These are phyloP conservation scores for Phytophthora macrochlamydospora DNA, from an alignment of 352 stramenopile genomes.

Conservation along the genomic window DNA sequence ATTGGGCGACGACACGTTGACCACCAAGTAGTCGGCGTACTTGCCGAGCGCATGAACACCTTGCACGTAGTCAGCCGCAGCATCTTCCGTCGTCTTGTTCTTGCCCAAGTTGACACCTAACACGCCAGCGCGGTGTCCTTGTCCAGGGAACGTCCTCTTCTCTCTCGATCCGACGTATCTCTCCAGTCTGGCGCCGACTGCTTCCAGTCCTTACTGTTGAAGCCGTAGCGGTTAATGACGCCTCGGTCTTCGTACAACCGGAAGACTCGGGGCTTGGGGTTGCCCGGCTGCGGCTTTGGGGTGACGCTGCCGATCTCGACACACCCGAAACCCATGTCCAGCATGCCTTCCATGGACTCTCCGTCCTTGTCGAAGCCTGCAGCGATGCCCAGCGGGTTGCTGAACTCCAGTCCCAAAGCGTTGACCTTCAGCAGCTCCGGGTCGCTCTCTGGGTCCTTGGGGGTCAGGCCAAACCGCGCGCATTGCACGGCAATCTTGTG, in stretches of 20 bases:
- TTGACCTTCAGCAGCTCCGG: constrained; percentile 58
- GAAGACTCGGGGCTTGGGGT: constrained; percentile 97
- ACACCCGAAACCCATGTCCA: constrained; percentile 95
- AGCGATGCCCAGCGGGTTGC: constrained; percentile 94
- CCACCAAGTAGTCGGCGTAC: constrained; percentile 97
- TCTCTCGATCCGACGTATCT: constrained; percentile 53
- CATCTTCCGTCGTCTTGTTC: constrained; percentile 94
- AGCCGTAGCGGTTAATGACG: constrained; percentile 99
- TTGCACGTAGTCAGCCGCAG: constrained; percentile 88
- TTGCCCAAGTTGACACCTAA: constrained; percentile 98
- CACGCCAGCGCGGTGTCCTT: constrained; percentile 72
- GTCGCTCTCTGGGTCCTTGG: constrained; percentile 64
- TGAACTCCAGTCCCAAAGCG: constrained; percentile 77
- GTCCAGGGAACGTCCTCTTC: constrained; percentile 21
- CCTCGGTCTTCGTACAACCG: constrained; percentile 93
- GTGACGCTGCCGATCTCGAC: constrained; percentile 97
- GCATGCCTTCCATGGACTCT: constrained; percentile 92
- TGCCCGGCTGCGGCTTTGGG: constrained; percentile 92
- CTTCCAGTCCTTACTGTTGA: constrained; percentile 94
- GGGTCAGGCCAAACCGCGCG: constrained; percentile 71
- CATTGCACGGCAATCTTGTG: constrained; percentile 87
- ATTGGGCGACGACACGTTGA: constrained; percentile 98
- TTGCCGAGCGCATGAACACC: constrained; percentile 92
- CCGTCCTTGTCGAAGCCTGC: constrained; percentile 99
- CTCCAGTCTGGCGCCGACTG: constrained; percentile 74